Conservation (phyloP, 1,284 basidiomycete species). For the Chondrostereum purpureum region DNA sequence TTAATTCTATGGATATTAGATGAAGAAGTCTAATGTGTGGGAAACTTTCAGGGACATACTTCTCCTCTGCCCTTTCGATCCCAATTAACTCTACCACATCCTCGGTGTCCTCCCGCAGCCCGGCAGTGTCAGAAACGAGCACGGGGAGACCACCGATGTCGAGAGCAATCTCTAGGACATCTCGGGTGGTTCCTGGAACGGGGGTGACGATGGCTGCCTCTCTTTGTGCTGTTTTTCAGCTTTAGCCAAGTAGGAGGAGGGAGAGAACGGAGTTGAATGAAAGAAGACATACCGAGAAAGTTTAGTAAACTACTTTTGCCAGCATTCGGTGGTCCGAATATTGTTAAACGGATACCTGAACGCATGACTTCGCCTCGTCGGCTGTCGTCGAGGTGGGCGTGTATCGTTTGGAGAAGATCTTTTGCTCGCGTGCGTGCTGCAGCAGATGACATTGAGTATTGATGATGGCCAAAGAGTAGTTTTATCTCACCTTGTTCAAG, state of each 20-base stretch:
- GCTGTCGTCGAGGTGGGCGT: slow-evolving; percentile 55
- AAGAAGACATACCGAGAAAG: slow-evolving; percentile 57
- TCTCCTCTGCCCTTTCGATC: slow-evolving; percentile 60
- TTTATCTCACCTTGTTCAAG: slow-evolving; percentile 52
- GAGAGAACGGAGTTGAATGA: slow-evolving; percentile 2
- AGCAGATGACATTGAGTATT: slow-evolving; percentile 5
- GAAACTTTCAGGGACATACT: slow-evolving; percentile 48
- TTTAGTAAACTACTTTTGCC: slow-evolving; percentile 85
- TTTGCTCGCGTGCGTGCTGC: slow-evolving; percentile 39
- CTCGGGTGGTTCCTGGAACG: slow-evolving; percentile 82
- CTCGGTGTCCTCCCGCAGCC: slow-evolving; percentile 56
- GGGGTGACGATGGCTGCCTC: slow-evolving; percentile 86
- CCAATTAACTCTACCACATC: slow-evolving; percentile 82
- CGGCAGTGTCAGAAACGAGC: slow-evolving; percentile 79
- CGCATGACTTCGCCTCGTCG: slow-evolving; percentile 77
- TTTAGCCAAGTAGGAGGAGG: slow-evolving; percentile 1
- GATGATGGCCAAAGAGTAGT: slow-evolving; percentile 3
- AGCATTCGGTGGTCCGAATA: slow-evolving; percentile 87
- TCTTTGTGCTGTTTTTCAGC: slow-evolving; percentile 51
- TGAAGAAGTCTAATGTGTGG: slow-evolving; percentile 4
- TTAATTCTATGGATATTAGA: slow-evolving; percentile 41
- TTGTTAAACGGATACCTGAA: slow-evolving; percentile 75
- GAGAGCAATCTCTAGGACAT: slow-evolving; percentile 75
- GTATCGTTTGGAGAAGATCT: slow-evolving; percentile 44
- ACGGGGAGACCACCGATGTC: slow-evolving; percentile 85